Conservation (phyloP, 768 basidiomycete species). For the Chalciporus piperatus region DNA sequence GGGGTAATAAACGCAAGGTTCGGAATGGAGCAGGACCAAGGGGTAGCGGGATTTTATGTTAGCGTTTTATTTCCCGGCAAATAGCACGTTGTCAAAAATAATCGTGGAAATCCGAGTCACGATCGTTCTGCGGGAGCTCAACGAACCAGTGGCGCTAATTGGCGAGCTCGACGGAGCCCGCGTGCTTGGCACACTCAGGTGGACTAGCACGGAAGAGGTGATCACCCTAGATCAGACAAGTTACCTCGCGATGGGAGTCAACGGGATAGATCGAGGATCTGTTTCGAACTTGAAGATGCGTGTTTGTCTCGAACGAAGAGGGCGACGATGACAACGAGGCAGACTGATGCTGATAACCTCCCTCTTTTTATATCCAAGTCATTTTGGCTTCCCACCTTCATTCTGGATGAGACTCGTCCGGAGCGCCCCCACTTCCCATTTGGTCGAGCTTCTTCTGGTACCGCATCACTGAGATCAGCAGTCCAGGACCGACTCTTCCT, state of each 20-base stretch:
- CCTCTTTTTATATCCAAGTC: too few relatives aligned
- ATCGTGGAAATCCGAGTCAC: slow-evolving; percentile 20
- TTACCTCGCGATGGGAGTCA: too few relatives aligned
- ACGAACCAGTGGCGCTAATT: too few relatives aligned
- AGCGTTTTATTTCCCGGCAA: slow-evolving; percentile 11
- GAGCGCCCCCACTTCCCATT: too few relatives aligned
- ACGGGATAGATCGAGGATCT: neutral
- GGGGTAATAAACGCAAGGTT: neutral
- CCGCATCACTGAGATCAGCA: neutral
- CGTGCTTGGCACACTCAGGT: neutral
- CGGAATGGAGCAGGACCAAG: slow-evolving; percentile 14
- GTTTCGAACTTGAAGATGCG: neutral
- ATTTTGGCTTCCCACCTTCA: too few relatives aligned
- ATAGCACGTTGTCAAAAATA: slow-evolving; percentile 8
- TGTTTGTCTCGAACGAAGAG: too few relatives aligned
- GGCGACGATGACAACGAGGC: neutral
- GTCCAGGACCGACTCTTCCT: too few relatives aligned
- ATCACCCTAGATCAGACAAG: too few relatives aligned
- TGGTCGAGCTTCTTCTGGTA: too few relatives aligned
- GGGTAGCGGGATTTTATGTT: slow-evolving; percentile 16
- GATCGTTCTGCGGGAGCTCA: neutral
- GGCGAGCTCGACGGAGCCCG: neutral
- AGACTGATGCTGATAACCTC: too few relatives aligned
- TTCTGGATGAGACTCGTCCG: too few relatives aligned
- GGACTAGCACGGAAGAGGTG: neutral